Evolutionary conservation across 805 yeast species (phyloP), one percentile per base, ranked within the genome.

Genomic region (Candida koratica): DNA sequence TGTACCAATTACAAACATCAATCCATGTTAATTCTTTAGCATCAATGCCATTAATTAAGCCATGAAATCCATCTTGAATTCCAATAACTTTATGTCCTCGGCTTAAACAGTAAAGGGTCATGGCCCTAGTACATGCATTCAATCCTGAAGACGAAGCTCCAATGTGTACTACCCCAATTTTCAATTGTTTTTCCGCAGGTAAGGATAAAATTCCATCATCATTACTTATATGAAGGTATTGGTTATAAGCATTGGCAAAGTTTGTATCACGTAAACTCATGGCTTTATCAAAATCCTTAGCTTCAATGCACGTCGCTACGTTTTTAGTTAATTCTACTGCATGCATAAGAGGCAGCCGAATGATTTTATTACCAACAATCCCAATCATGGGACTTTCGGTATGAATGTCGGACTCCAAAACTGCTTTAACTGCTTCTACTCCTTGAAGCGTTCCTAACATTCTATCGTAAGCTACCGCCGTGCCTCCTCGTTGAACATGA

Each of bases 61-160:
- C 93, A 4, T 76, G 58, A 61, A 83, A 84, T 19, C 94, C 93
- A 49, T 84, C 81, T 45, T 77, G 75, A 33, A 82, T 80, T 6
- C 83, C 89, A 49, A 71, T 79, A 23, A 82, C 78, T 37, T 62
- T 73, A 60, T 83, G 90, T 36, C 90, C 93, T 49, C 72, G 71
- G 19, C 88, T 80, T 65, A 84, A 61, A 67, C 87, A 81, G 60
- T 78, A 82, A 8, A 79, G 71, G 1, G 88, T 84, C 56, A 79
- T 78, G 2, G 90, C 83, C 46, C 81, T 69, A 4, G 80, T 80
- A n/a, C 88, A 83, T 30, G 85, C 75, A 58, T 84, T 84, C 65
- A 84, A 70, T 41, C 84, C 89, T 46, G 84, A 81, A 14, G 87
- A 79, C 22, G 93, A 82, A 3, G 93, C 90, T 48, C 93, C 93